A percentile compares a stretch with the other conserved stretches of the same genome.
Conservation (phyloP, 139 green algal species). For the Coccomyxa sp. region DNA sequence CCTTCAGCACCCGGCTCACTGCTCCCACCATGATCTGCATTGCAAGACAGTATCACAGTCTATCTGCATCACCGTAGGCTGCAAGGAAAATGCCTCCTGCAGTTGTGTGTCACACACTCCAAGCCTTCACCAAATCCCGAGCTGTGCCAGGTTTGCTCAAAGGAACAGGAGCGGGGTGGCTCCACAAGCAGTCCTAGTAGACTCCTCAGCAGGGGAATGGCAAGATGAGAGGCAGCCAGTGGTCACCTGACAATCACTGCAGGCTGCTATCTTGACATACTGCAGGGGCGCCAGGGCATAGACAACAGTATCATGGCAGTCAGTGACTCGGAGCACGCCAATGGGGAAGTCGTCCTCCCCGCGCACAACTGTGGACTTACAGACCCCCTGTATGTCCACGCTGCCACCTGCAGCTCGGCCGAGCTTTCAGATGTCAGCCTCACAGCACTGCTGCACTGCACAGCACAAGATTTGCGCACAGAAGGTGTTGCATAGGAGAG, state of each 20-base stretch:
- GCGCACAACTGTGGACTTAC: slow-evolving; percentile 69
- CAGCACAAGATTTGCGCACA: too few relatives aligned
- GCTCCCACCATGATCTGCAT: slow-evolving; percentile 50
- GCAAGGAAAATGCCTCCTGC: too few relatives aligned
- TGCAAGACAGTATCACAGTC: too few relatives aligned
- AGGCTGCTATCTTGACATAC: slow-evolving; percentile 62
- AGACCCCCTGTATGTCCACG: slow-evolving; percentile 51
- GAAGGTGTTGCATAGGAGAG: too few relatives aligned
- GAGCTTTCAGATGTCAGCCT: slow-evolving; percentile 4
- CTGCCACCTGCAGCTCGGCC: slow-evolving; percentile 14
- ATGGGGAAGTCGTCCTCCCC: slow-evolving; percentile 68
- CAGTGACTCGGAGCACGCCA: slow-evolving; percentile 49
- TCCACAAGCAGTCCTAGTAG: too few relatives aligned
- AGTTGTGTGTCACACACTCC: too few relatives aligned
- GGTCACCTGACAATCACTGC: slow-evolving; percentile 69
- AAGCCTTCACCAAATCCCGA: too few relatives aligned
- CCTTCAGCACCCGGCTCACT: slow-evolving; percentile 47
- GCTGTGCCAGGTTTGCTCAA: too few relatives aligned
- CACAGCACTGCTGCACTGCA: too few relatives aligned
- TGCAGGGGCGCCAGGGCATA: slow-evolving; percentile 80
- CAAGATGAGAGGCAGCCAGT: too few relatives aligned
- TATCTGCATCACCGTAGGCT: background rate
- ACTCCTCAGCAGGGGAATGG: too few relatives aligned
- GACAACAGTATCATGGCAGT: slow-evolving; percentile 84
- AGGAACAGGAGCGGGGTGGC: too few relatives aligned